Percentiles rank a stretch among this genome's conserved stretches.
Evolutionary conservation across 1,284 basidiomycete genomes (phyloP).

Genomic region (Sparassis latifolia): DNA sequence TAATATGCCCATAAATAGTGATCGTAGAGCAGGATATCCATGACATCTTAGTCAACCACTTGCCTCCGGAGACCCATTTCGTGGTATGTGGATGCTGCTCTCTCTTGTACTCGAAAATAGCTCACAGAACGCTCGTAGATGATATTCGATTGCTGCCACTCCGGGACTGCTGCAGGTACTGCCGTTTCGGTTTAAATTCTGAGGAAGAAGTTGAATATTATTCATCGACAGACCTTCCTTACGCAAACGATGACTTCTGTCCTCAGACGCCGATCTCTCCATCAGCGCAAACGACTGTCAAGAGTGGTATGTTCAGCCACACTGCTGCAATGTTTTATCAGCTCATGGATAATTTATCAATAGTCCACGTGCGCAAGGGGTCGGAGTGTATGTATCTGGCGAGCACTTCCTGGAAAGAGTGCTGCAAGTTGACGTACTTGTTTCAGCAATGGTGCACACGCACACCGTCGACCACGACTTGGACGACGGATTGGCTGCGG

Average conservation of each 20-base stretch:
- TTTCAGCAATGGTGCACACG: background rate
- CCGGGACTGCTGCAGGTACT: slow-evolving; percentile 21
- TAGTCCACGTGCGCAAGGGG: slow-evolving; percentile 4
- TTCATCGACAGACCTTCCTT: slow-evolving; percentile 7
- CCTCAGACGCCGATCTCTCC: slow-evolving; percentile 1
- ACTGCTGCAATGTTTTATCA: background rate
- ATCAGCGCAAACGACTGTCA: background rate
- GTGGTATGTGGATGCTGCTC: slow-evolving; percentile 10
- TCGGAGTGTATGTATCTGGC: background rate
- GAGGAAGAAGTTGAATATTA: slow-evolving; percentile 4
- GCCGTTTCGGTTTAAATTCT: background rate
- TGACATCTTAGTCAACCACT: slow-evolving; percentile 12
- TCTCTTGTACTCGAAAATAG: no score
- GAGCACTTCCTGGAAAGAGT: background rate
- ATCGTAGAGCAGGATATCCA: slow-evolving; percentile 9
- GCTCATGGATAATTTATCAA: background rate
- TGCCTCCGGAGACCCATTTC: slow-evolving; percentile 13
- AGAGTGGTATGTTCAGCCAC: slow-evolving; percentile 3
- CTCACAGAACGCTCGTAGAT: slow-evolving; percentile 9
- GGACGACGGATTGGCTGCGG: background rate
- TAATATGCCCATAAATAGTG: background rate
- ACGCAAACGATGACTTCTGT: slow-evolving; percentile 4
- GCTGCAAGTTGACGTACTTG: background rate
- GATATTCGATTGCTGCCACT: slow-evolving; percentile 23
- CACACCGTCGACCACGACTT: background rate